These are phyloP conservation scores for Penicillium sp. DNA, from an alignment of 2,329 filamentous ascomycete genomes.

Conservation along the genomic window DNA sequence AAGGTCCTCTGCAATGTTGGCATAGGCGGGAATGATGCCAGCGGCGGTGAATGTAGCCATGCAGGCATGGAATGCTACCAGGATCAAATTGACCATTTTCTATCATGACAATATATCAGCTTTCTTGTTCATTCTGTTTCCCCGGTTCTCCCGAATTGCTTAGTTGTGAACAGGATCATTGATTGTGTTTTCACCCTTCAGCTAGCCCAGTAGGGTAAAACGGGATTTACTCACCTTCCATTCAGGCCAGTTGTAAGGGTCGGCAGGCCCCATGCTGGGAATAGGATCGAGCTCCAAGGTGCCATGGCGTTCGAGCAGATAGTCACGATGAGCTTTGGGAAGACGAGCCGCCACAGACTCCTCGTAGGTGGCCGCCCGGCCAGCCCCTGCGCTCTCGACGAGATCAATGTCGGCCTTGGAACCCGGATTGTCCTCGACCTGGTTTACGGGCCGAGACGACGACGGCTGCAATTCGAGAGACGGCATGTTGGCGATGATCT, in stretches of 20 bases:
- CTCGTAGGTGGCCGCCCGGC: conserved; percentile 32
- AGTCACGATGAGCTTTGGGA: conserved; percentile 49
- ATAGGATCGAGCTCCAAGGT: conserved; percentile 62
- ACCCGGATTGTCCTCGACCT: conserved; percentile 16
- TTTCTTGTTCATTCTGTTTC: background rate
- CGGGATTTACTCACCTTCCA: conserved; percentile 52
- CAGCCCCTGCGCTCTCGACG: conserved; percentile 38
- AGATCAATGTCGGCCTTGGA: conserved; percentile 37
- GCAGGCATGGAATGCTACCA: conserved; percentile 64
- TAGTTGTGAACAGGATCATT: background rate
- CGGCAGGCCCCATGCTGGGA: conserved; percentile 57
- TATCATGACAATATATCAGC: conserved; percentile 33
- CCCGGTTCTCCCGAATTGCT: background rate
- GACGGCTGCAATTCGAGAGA: conserved; percentile 37
- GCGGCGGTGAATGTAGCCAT: conserved; percentile 65
- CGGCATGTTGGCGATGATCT: conserved; percentile 25
- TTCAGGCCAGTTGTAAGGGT: conserved; percentile 63
- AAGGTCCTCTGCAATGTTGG: conserved; percentile 59
- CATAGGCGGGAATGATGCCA: conserved; percentile 62
- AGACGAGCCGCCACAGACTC: conserved; percentile 38
- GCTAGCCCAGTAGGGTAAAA: background rate
- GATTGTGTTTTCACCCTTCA: background rate
- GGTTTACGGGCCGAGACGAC: conserved; percentile 27
- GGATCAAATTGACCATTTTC: conserved; percentile 61
- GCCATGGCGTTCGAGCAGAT: conserved; percentile 60